Evolutionary conservation across 108 stramenopile genomes (phyloP).

Genomic region (Heterococcus sp.): DNA sequence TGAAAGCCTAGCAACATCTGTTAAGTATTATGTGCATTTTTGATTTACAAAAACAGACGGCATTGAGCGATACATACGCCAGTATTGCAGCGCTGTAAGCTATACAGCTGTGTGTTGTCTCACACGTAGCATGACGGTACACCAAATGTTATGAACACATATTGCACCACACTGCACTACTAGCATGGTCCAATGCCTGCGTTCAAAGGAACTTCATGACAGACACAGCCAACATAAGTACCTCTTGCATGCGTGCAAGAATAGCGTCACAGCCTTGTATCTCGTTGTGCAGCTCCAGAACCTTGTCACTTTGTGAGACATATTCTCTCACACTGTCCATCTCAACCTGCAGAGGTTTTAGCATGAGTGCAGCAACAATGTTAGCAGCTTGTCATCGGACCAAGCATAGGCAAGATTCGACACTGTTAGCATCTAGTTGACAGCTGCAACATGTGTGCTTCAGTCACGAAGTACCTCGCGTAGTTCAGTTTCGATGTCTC

Average conservation of each 20-base stretch:
- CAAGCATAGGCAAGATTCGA: background rate
- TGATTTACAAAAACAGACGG: too few species aligned
- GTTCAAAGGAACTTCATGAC: too few species aligned
- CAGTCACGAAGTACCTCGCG: conserved; percentile 40
- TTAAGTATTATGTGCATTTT: too few species aligned
- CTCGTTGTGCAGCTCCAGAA: conserved; percentile 57
- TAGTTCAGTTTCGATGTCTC: conserved; percentile 52
- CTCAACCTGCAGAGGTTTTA: conserved; percentile 7
- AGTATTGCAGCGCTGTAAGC: too few species aligned
- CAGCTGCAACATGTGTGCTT: background rate
- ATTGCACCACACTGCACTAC: too few species aligned
- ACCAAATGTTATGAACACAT: too few species aligned
- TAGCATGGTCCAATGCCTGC: too few species aligned
- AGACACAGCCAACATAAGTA: too few species aligned
- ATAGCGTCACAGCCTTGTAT: conserved; percentile 86
- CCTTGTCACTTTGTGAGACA: conserved; percentile 23
- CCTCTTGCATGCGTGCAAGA: conserved; percentile 78
- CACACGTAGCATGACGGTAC: too few species aligned
- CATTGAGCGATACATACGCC: too few species aligned
- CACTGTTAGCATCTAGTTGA: background rate
- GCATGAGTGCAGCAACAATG: background rate
- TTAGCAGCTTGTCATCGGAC: background rate
- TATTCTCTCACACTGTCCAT: conserved; percentile 39
- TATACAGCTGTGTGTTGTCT: too few species aligned
- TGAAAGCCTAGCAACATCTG: conserved; percentile 97